Percentiles rank a stretch among this genome's conserved stretches.
phyloP scores from a whole-genome alignment of 768 basidiomycete genomes.

The Kockovaella imperatae region DNA sequence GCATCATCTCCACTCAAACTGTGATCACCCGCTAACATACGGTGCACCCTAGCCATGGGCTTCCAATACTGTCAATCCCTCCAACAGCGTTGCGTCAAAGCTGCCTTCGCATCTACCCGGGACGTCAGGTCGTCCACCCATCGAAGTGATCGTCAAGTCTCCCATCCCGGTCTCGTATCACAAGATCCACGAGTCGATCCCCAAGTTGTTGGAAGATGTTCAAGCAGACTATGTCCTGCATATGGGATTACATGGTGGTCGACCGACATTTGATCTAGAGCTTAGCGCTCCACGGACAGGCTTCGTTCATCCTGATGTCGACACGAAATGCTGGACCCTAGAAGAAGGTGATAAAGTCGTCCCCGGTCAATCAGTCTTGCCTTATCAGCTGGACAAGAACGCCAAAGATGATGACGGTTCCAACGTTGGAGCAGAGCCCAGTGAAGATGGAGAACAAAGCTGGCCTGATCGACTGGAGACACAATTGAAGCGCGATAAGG shows the following conservation, averaged over 20 bases:
- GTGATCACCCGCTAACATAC: not conserved
- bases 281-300: not conserved
- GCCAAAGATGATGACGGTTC: not conserved
- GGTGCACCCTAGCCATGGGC: not conserved
- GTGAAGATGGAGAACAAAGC: not conserved
- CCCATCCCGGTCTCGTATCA: not conserved
- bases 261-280: not conserved
- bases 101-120: not conserved
- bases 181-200: not conserved
- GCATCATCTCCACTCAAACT: not conserved
- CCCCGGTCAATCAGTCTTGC: too few relatives aligned
- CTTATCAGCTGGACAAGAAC: too few relatives aligned
- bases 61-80: slow-evolving; percentile 1
- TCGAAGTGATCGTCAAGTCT: slow-evolving; percentile 9
- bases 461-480: not conserved
- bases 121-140: not conserved
- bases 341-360: not conserved
- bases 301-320: not conserved
- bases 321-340: not conserved
- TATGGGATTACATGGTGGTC: not conserved
- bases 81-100: not conserved
- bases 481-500: not conserved
- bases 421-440: not conserved
- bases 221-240: slow-evolving; percentile 1
- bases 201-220: not conserved